Evolutionary conservation across 805 yeast genomes (phyloP).

Genomic region (Nakazawaea holstii): DNA sequence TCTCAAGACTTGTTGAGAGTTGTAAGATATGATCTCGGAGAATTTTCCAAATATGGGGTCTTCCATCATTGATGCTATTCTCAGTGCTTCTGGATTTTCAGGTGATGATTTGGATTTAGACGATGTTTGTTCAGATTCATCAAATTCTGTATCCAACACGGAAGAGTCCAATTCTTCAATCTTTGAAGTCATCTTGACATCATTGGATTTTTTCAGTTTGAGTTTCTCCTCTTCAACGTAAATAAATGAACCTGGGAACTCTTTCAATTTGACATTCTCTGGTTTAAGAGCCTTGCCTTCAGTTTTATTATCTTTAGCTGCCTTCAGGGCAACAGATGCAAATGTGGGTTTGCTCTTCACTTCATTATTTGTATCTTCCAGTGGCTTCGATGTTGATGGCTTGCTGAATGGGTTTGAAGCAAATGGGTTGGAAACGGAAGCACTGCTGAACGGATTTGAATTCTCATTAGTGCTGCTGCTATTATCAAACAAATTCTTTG

Average conservation of each 20-base stretch:
- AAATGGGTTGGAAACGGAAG: slow-evolving; percentile 22
- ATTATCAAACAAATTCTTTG: slow-evolving; percentile 24
- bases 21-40: slow-evolving; percentile 67
- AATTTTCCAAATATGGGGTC: slow-evolving; percentile 80
- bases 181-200: slow-evolving; percentile 26
- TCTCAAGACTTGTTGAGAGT: slow-evolving; percentile 82
- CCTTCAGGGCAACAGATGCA: slow-evolving; percentile 18
- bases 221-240: slow-evolving; percentile 70
- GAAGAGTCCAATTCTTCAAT: slow-evolving; percentile 42
- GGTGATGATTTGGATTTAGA: slow-evolving; percentile 20
- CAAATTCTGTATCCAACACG: slow-evolving; percentile 36
- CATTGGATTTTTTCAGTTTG: slow-evolving; percentile 38
- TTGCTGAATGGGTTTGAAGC: slow-evolving; percentile 35
- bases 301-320: slow-evolving; percentile 11
- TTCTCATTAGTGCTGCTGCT: slow-evolving; percentile 20
- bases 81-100: slow-evolving; percentile 38
- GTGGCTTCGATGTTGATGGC: slow-evolving; percentile 6
- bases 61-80: slow-evolving; percentile 51
- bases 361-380: neutral
- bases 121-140: slow-evolving; percentile 25
- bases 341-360: slow-evolving; percentile 17
- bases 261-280: slow-evolving; percentile 30
- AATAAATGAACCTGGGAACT: slow-evolving; percentile 60
- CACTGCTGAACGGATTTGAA: slow-evolving; percentile 16
- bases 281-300: slow-evolving; percentile 2